Conservation (phyloP, 2,329 filamentous ascomycete species). For the Fusarium staphyleae region DNA sequence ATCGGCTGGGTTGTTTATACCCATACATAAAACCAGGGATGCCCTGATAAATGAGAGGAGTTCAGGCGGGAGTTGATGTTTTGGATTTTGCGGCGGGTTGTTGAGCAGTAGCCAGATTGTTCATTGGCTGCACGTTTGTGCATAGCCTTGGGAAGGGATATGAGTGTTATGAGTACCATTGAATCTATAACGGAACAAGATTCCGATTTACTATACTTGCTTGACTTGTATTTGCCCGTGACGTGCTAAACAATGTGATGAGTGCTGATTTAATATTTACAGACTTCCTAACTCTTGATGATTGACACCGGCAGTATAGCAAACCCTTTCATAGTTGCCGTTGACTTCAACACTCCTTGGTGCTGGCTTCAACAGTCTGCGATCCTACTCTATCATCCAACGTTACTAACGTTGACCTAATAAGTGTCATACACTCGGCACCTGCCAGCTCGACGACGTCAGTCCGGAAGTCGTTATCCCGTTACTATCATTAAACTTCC, state of each 20-base stretch:
- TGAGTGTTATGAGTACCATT: conserved; percentile 39
- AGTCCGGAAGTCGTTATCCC: too few species aligned
- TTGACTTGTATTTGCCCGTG: too few species aligned
- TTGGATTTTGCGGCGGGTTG: conserved; percentile 37
- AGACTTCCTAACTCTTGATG: not conserved
- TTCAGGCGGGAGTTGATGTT: conserved; percentile 40
- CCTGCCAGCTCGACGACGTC: too few species aligned
- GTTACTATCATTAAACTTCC: too few species aligned
- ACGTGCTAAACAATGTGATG: too few species aligned
- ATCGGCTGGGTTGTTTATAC: conserved; percentile 15
- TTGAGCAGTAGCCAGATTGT: conserved; percentile 35
- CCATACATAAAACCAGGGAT: conserved; percentile 27
- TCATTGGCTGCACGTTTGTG: conserved; percentile 34
- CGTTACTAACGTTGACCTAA: too few species aligned
- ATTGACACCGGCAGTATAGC: too few species aligned
- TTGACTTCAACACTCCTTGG: too few species aligned
- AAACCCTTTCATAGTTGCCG: too few species aligned
- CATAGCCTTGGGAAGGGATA: conserved; percentile 32
- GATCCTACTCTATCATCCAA: too few species aligned
- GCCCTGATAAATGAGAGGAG: conserved; percentile 36
- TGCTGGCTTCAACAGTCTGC: too few species aligned
- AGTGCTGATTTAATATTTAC: not conserved
- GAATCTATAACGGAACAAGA: conserved; percentile 37
- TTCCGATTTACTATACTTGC: conserved; percentile 23
- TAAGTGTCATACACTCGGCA: too few species aligned